A percentile compares a stretch with the other conserved stretches of the same genome.
These are phyloP conservation scores for Annona cherimola DNA, from an alignment of 164 flowering plant genomes.

Conservation along the genomic window DNA sequence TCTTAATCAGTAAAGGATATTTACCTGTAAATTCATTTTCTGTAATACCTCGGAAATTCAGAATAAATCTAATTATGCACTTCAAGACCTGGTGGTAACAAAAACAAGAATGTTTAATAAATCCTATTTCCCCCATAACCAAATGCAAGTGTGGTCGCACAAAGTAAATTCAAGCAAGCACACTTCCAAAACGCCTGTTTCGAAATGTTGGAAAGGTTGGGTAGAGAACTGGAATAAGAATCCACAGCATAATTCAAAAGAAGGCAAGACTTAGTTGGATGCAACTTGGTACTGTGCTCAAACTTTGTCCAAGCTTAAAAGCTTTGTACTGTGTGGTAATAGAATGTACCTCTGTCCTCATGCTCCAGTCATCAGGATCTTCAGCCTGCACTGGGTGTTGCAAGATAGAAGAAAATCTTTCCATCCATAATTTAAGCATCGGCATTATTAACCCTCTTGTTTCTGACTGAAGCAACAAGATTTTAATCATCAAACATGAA, in stretches of 20 bases:
- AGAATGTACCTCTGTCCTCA: slow-evolving; percentile 76
- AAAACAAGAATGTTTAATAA: not conserved
- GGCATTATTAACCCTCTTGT: slow-evolving; percentile 49
- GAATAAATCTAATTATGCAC: slow-evolving; percentile 91
- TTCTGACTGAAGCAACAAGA: slow-evolving; percentile 55
- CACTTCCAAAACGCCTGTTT: not conserved
- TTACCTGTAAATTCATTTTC: slow-evolving; percentile 63
- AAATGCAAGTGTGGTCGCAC: not conserved
- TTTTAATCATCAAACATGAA: slow-evolving; percentile 12
- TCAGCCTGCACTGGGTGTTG: slow-evolving; percentile 59
- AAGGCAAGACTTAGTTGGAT: not conserved
- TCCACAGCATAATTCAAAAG: not conserved
- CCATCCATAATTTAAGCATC: slow-evolving; percentile 80
- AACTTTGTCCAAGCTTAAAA: not conserved
- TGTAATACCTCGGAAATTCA: slow-evolving; percentile 59
- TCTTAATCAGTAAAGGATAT: slow-evolving; percentile 5
- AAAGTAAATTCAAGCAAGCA: not conserved
- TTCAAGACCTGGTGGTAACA: slow-evolving; percentile 59
- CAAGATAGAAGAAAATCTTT: slow-evolving; percentile 56
- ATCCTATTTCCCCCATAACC: not conserved
- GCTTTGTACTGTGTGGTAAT: not conserved
- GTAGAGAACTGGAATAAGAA: not conserved
- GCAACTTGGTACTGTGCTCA: not conserved
- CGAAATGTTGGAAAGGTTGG: not conserved
- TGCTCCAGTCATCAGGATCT: slow-evolving; percentile 95